phyloP scores from a whole-genome alignment of 2,329 filamentous ascomycete species.

The Trichophyton simii region DNA sequence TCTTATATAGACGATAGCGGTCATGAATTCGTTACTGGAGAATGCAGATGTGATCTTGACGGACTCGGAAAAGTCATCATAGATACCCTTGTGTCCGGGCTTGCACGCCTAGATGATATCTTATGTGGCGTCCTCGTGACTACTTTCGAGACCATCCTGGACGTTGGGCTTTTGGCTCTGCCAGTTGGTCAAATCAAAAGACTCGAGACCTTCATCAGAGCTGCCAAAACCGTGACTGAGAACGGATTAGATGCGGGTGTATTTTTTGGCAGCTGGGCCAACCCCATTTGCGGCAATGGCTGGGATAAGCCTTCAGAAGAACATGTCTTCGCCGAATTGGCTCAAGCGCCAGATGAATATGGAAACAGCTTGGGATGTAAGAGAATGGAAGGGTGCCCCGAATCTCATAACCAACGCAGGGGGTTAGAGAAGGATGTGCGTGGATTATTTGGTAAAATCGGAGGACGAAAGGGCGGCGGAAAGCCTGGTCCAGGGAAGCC shows the following conservation, averaged over 20 bases:
- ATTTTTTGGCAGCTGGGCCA: not conserved
- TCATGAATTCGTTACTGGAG: not conserved
- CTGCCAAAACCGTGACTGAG: slow-evolving; percentile 1
- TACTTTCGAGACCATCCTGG: not conserved
- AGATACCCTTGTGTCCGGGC: not conserved
- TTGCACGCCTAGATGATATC: not conserved
- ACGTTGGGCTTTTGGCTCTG: not conserved
- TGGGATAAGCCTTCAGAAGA: not conserved
- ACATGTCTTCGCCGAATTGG: not conserved
- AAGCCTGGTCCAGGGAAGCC: not conserved
- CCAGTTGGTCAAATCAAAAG: not conserved
- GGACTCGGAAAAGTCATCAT: not conserved
- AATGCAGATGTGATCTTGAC: not conserved
- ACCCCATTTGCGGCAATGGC: not conserved
- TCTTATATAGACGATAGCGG: not conserved
- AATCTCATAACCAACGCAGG: not conserved
- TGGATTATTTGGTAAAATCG: not conserved
- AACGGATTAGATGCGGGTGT: not conserved
- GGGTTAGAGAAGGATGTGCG: too few relatives aligned
- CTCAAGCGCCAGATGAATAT: not conserved
- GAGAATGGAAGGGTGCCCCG: not conserved
- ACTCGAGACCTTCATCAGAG: not conserved
- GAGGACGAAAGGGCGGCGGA: not conserved
- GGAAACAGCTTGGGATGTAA: not conserved
- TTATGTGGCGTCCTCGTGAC: not conserved